Conservation (phyloP, 2,329 filamentous ascomycete species). For the Lachnellula subtilissima region DNA sequence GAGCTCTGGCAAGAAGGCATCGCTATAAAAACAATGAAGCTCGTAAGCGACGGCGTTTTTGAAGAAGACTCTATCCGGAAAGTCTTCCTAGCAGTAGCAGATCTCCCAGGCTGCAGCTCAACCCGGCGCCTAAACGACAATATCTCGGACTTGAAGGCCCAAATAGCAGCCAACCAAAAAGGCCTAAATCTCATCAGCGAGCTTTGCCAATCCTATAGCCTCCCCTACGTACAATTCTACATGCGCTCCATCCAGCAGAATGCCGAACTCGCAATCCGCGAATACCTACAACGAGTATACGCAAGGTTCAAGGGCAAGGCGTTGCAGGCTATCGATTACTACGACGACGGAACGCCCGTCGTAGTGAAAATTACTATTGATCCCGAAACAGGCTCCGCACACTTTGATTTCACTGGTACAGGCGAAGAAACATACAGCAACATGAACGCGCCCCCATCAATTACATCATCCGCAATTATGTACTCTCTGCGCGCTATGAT, state of each 20-base stretch:
- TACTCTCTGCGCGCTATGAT: constrained; percentile 77
- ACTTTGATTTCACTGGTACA: constrained; percentile 72
- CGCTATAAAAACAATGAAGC: constrained; percentile 56
- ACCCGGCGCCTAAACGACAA: constrained; percentile 76
- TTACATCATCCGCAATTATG: constrained; percentile 76
- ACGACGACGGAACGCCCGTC: constrained; percentile 79
- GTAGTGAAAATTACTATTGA: constrained; percentile 69
- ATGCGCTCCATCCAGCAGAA: constrained; percentile 78
- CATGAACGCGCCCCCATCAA: constrained; percentile 72
- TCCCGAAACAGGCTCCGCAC: constrained; percentile 62
- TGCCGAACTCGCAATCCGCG: constrained; percentile 67
- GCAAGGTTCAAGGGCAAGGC: constrained; percentile 58
- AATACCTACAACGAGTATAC: constrained; percentile 62
- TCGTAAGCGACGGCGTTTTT: constrained; percentile 72
- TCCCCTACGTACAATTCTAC: constrained; percentile 63
- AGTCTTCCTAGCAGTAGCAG: constrained; percentile 12
- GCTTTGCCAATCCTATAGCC: constrained; percentile 56
- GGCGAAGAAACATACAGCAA: constrained; percentile 72
- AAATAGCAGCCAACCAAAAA: constrained; percentile 78
- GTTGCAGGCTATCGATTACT: constrained; percentile 63
- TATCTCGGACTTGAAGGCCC: constrained; percentile 77
- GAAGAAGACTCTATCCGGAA: constrained; percentile 62
- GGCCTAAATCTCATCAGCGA: constrained; percentile 70
- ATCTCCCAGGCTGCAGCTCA: constrained; percentile 60
- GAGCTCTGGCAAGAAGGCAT: constrained; percentile 57